These are phyloP conservation scores for Picochlorum costavermella DNA, from an alignment of 139 green algal species.

Conservation along the genomic window DNA sequence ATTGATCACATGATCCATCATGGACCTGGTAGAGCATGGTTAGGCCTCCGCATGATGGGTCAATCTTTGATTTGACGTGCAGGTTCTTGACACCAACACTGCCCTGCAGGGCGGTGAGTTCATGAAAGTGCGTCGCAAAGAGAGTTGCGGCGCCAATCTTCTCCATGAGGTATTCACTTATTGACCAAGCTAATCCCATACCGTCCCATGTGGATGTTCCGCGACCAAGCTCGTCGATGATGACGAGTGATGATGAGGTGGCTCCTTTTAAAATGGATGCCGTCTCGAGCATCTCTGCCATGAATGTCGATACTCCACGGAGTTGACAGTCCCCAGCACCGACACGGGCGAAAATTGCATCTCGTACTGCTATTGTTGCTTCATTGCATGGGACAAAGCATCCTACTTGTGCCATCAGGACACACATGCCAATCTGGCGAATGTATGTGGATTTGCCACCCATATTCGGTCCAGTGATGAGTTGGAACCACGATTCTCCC, in stretches of 20 bases:
- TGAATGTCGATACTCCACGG: slow-evolving; percentile 94
- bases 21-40: slow-evolving; percentile 88
- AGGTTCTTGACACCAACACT: slow-evolving; percentile 62
- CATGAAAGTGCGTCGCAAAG: slow-evolving; percentile 98
- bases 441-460: slow-evolving; percentile 97
- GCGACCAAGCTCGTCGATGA: slow-evolving; percentile 95
- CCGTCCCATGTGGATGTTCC: slow-evolving; percentile 95
- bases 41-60: slow-evolving; percentile 48
- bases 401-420: slow-evolving; percentile 88
- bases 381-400: slow-evolving; percentile 83
- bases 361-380: slow-evolving; percentile 75
- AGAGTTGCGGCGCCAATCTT: slow-evolving; percentile 58
- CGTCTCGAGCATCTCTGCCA: slow-evolving; percentile 98
- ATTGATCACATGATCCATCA: slow-evolving; percentile 80
- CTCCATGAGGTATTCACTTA: slow-evolving; percentile 84
- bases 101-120: slow-evolving; percentile 78
- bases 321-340: slow-evolving; percentile 93
- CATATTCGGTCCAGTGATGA: slow-evolving; percentile 99
- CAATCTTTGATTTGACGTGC: slow-evolving; percentile 68
- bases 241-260: slow-evolving; percentile 69
- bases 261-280: slow-evolving; percentile 79
- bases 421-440: slow-evolving; percentile 77
- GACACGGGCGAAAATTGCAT: slow-evolving; percentile 93
- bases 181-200: slow-evolving; percentile 94
- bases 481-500: slow-evolving; percentile 82